Evolutionary conservation across 768 basidiomycete genomes (phyloP), one percentile per base, ranked within the genome.

Genomic region (Leccinum imitatum): DNA sequence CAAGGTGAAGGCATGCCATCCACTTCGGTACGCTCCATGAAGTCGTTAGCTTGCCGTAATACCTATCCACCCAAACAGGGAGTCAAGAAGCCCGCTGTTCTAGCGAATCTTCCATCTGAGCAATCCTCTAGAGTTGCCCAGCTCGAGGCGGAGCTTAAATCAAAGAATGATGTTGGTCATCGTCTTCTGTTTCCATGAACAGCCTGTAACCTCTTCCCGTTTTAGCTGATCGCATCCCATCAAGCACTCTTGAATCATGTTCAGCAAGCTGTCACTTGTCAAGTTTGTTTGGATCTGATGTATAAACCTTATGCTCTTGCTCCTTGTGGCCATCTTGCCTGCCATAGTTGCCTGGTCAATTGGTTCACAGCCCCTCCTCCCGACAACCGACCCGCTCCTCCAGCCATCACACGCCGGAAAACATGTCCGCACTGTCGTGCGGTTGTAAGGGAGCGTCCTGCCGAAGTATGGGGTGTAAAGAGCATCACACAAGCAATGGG

Each of bases 281-380:
- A 91, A 70, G 87, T 93, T 61, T 93, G 91, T 67, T 77, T 91
- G 27, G 89, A 91, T 65, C 75, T 89, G 23, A 78, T 93, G 70
- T 78, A 87, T 70, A 84, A 82, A 63, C 90, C 91, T 0, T 92
- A 84, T 63, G 85, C 89, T 0, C 82, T 91, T 19, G 80, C 87
- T 0, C 89, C 90, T 1, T 92, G 90, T 59, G 90, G 90, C 5
- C 89, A 91, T 62, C 76, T 89, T 52, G 83, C 84, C 3, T 92
- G 90, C 65, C 82, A 91, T 60, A 68, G 73, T 15, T 91, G 91
- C 67, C 84, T 93, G 11, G 79, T 92, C 17, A 79, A 80, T 35
- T 93, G 91, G 91, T 93, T 93, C 71, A 86, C 82, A 4, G 78
- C 80, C 37, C 69, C 78, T 25, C 73, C 73, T 9, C 53, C 69